Evolutionary conservation across 2,329 filamentous ascomycete species (phyloP).

Genomic region (Tricladium varicosporioides): DNA sequence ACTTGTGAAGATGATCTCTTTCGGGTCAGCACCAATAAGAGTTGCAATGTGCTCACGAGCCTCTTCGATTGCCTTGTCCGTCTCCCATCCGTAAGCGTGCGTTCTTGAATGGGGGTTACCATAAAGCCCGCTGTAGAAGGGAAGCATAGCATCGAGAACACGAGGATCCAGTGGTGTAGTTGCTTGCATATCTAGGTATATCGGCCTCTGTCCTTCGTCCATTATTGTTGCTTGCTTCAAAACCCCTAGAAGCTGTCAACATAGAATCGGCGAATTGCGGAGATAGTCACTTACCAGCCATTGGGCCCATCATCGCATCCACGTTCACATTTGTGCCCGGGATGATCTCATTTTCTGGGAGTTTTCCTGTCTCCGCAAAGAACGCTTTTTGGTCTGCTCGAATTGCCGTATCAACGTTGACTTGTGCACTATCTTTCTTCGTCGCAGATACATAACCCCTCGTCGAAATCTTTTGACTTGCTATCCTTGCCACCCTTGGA

Average conservation of each 20-base stretch:
- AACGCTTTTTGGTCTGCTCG: slow-evolving; percentile 84
- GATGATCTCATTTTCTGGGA: slow-evolving; percentile 27
- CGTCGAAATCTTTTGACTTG: slow-evolving; percentile 31
- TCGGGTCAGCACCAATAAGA: slow-evolving; percentile 89
- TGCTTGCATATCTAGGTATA: slow-evolving; percentile 98
- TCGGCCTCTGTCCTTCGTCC: slow-evolving; percentile 88
- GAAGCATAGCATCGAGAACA: slow-evolving; percentile 95
- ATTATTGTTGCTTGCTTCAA: slow-evolving; percentile 90
- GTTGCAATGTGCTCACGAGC: slow-evolving; percentile 80
- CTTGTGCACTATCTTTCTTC: slow-evolving; percentile 75
- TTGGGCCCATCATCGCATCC: slow-evolving; percentile 74
- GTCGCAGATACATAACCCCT: slow-evolving; percentile 83
- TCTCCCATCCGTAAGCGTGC: slow-evolving; percentile 98
- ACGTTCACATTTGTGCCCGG: slow-evolving; percentile 27
- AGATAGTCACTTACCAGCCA: slow-evolving; percentile 54
- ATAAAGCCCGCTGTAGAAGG: slow-evolving; percentile 88
- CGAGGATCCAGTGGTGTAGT: slow-evolving; percentile 94
- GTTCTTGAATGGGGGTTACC: slow-evolving; percentile 97
- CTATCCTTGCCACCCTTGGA: slow-evolving; percentile 21
- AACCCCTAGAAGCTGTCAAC: slow-evolving; percentile 52
- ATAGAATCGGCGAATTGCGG: slow-evolving; percentile 18
- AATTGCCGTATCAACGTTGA: slow-evolving; percentile 79
- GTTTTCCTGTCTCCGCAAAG: slow-evolving; percentile 46
- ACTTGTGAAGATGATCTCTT: slow-evolving; percentile 98
- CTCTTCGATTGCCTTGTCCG: slow-evolving; percentile 87